Percentiles rank a stretch among this genome's conserved stretches.
These are phyloP conservation scores for Vitis labrusca DNA, from an alignment of 164 flowering plant genomes.

Conservation along the genomic window DNA sequence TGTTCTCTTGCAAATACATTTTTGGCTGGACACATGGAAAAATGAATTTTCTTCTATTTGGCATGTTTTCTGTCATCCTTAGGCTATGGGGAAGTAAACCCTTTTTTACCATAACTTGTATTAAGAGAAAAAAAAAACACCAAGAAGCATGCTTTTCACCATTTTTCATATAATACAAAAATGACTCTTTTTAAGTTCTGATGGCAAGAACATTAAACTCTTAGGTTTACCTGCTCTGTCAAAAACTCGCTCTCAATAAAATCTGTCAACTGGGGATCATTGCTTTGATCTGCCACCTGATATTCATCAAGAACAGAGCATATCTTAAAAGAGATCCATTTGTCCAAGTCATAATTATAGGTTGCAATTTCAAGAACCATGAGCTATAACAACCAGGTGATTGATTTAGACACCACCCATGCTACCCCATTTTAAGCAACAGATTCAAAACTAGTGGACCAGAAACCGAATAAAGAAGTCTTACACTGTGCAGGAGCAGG, in stretches of 20 bases:
- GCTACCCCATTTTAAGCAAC: not conserved
- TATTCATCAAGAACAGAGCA: not conserved
- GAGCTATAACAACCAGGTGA: not conserved
- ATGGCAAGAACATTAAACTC: not conserved
- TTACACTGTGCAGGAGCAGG: slow-evolving; percentile 49
- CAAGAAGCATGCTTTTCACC: not conserved
- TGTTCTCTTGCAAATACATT: no score
- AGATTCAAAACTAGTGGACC: not conserved
- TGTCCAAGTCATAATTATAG: no score
- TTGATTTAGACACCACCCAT: not conserved
- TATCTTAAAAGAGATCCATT: no score
- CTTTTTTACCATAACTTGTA: no score
- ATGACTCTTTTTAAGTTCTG: no score
- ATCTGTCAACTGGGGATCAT: slow-evolving; percentile 36
- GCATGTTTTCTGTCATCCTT: no score
- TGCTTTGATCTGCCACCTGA: slow-evolving; percentile 30
- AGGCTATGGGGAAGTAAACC: no score
- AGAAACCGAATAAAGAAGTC: not conserved
- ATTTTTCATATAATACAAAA: not conserved
- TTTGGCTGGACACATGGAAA: no score
- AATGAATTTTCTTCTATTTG: no score
- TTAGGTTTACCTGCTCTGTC: slow-evolving; percentile 28
- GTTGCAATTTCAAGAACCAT: not conserved
- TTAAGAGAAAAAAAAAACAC: no score
- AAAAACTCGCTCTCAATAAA: slow-evolving; percentile 41